These are phyloP conservation scores for Suillus subluteus DNA, from an alignment of 768 basidiomycete genomes.

Conservation along the genomic window DNA sequence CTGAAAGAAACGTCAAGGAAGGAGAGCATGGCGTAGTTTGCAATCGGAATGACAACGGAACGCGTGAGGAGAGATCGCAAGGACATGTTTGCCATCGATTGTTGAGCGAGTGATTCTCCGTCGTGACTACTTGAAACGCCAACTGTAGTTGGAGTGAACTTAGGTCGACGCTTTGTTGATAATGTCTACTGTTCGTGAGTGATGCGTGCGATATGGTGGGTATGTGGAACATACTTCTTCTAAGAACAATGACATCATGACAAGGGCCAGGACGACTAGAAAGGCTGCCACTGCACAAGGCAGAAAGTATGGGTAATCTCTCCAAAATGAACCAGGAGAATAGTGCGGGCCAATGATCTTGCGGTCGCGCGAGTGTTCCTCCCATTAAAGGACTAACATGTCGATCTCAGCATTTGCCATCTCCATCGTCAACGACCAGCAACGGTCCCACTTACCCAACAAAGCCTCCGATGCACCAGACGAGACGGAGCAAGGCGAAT, in stretches of 20 bases:
- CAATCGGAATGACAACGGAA: constrained; percentile 43
- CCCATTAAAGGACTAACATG: constrained; percentile 64
- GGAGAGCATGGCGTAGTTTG: constrained; percentile 44
- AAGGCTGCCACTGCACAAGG: constrained; percentile 32
- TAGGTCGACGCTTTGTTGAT: not conserved
- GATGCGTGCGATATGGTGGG: not conserved
- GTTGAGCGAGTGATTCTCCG: not conserved
- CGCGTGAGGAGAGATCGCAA: constrained; percentile 34
- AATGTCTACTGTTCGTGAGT: not conserved
- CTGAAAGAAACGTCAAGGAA: constrained; percentile 45
- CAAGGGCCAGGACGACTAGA: constrained; percentile 18
- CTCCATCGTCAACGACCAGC: not conserved
- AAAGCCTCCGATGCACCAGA: constrained; percentile 36
- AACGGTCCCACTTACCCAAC: constrained; percentile 38
- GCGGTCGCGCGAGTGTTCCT: constrained; percentile 56
- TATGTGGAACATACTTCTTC: constrained; percentile 31
- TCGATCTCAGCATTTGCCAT: not conserved
- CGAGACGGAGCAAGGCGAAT: constrained; percentile 32
- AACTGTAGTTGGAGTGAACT: not conserved
- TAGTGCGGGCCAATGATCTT: constrained; percentile 52
- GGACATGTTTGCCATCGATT: constrained; percentile 28
- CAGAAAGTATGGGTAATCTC: constrained; percentile 40
- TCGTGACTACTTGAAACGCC: not conserved
- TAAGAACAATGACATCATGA: constrained; percentile 27
- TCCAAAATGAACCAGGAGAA: constrained; percentile 47